phyloP scores from a whole-genome alignment of 2,329 filamentous ascomycete species.

The Apiospora rasikravindrae region DNA sequence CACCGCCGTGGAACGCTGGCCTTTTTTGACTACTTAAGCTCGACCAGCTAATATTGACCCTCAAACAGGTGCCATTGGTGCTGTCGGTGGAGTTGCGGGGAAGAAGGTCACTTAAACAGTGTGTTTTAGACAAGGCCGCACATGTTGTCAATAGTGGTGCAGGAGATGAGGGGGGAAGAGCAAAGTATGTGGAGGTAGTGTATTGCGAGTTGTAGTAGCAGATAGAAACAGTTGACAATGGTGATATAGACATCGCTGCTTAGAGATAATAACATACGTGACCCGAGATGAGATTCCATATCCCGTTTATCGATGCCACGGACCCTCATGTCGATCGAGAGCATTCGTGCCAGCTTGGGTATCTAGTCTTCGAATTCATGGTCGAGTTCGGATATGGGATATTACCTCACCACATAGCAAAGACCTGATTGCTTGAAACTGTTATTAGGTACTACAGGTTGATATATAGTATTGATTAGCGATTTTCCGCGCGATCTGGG shows the following conservation, averaged over 20 bases:
- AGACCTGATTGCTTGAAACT: neutral
- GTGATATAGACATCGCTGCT: neutral
- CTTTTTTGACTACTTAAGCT: neutral
- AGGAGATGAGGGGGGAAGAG: neutral
- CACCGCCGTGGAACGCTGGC: neutral
- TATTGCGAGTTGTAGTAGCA: neutral
- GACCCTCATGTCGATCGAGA: neutral
- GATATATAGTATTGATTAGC: slow-evolving; percentile 2
- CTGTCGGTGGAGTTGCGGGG: neutral
- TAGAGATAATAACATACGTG: neutral
- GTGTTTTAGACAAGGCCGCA: neutral
- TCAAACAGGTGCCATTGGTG: neutral
- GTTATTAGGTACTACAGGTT: neutral
- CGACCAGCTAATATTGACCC: neutral
- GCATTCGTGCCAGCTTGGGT: neutral
- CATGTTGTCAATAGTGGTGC: neutral
- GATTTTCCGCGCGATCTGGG: neutral
- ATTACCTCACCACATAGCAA: neutral
- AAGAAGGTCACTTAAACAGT: neutral
- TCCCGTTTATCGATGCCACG: neutral
- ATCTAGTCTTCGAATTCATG: neutral
- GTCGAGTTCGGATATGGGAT: neutral
- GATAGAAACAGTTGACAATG: neutral
- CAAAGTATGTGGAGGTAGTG: neutral
- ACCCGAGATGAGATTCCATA: neutral